Evolutionary conservation across 306 rosid genomes (phyloP), one percentile per base, ranked within the genome.

Genomic region (Aeschynomene evenia): DNA sequence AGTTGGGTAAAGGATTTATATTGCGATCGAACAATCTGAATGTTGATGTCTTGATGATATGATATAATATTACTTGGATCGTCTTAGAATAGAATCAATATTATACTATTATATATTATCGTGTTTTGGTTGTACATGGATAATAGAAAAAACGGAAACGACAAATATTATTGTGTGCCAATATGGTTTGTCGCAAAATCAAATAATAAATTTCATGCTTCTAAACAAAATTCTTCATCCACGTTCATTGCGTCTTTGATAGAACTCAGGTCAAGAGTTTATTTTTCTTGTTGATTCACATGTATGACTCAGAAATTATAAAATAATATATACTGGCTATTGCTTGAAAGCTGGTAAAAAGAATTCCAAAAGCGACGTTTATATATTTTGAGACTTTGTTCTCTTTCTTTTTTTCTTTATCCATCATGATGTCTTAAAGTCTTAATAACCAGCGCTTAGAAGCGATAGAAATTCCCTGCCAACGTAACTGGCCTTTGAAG

Each of bases 171-270:
- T 56, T 62, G 74, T 62, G 66, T 73, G 82, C 67, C 77, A 51
- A 73, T 77, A 50, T 80, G 66, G 66, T 16, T 68, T 73, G 80
- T 81, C 77, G 71, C 77, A 58, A 15, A n/a, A 81, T 66, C 53
- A 42, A 71, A 66, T 18, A 34, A 67, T 4, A 24, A 72, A 66
- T 36, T 42, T 58, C 28, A 7, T 65, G 49, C 13, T 26, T 21
- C 3, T 68, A 60, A n/a, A 28, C 39, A 55, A 64, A 54, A 55
- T 73, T 55, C 48, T 14, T 66, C 76, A 61, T 53, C 70, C 83
- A 75, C 63, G 83, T 82, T 79, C 81, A 60, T 63, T 42, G 71
- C 67, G 71, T 62, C 71, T 53, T 23, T 65, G 50, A 62, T 33
- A 7, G 37, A 33, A 33, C 9, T 37, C 43, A 37, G 43, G 43